Evolutionary conservation across 441 rosid genomes (phyloP), one percentile per base, ranked within the genome.

Genomic region (Jatropha multifida): DNA sequence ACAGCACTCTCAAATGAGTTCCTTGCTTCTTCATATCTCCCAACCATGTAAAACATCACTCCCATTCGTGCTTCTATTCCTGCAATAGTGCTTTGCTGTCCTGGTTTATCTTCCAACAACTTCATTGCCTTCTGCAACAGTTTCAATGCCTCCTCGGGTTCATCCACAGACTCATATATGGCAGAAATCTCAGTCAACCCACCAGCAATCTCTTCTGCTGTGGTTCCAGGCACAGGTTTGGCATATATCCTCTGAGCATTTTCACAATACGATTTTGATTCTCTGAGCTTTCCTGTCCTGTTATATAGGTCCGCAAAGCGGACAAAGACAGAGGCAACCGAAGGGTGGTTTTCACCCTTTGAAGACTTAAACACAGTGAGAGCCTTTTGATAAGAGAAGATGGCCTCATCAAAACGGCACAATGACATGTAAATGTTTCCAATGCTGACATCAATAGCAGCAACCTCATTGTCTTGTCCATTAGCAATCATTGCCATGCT

Each of bases 401-500:
- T 83, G n/a, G 99, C 97, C 87, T 95, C 98, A 32, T 95, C 97
- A 49, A 93, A 95, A 72, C 99, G 93, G 75, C 96, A 90, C 20
- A 95, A 85, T 2, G 95, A 84, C 93, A 92, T 87, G 82, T 95
- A 95, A 61, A 92, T 82, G 73, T 95, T 95, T 63, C 99, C 99
- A 75, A 96, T 89, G 87, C 99, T 90, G 73, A 96, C 93, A 81
- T 96, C 99, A 23, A 96, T 92, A 11, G 99, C 87, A 27, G 98
- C 99, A 71, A 96, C 98, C 81, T 96, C 99, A 3, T 82, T 87
- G 63, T 92, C 98, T 77, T 92, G 99, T 56, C 91, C 97, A 49
- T 86, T 90, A 0, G 98, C 95, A 65, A 92, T 91, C 99, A 93
- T 93, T 10, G 99, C 97, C 98, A 93, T 96, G 81, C 98, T 96